Evolutionary conservation across 2,329 filamentous ascomycete species (phyloP), one percentile per base, ranked within the genome.

Genomic region (Aspergillus caelatus): DNA sequence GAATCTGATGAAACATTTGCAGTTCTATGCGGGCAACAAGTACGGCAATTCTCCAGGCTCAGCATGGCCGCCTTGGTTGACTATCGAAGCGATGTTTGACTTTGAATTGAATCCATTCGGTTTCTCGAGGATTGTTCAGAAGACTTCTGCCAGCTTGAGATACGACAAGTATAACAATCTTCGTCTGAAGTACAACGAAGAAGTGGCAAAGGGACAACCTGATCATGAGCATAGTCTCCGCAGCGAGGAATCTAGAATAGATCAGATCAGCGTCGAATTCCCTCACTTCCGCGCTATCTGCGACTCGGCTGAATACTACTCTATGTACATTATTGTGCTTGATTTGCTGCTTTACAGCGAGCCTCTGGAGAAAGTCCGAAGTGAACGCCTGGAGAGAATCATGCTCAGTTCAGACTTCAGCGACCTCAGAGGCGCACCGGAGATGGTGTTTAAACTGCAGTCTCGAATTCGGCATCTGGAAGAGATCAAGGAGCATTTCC

Each of bases 91-190:
- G 71, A 97, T 99, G 90, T 97, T 97, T 72, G 94, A 98, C 77
- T 99, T 97, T 78, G 84, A 94, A 68, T 86, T 91, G 7, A 94
- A 96, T 76, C 94, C 95, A 0, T 97, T 97, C 73, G 95, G 96
- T n/a, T 99, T 99, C 83, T 94, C 94, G 76, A 89, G 95, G 64
- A 94, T 99, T 34, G 94, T 99, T 12, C 93, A 98, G 76, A 94
- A 96, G 77, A 99, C 95, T 1, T 99, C 94, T 6, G 95, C 94
- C 26, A 94, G 91, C 81, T 84, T 99, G 69, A 89, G 94, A 64
- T 98, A 96, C 77, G 94, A 99, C 83, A 98, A 99, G 79, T 97
- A 94, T 88, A 99, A 99, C 77, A 94, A 93, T 16, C 84, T 99
- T 61, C 93, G 95, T 67, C 84, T 99, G 66, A 99, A 99, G 79